A percentile compares a stretch with the other conserved stretches of the same genome.
Conservation (phyloP, 2,329 filamentous ascomycete genomes). For the Curvularia sp. region DNA sequence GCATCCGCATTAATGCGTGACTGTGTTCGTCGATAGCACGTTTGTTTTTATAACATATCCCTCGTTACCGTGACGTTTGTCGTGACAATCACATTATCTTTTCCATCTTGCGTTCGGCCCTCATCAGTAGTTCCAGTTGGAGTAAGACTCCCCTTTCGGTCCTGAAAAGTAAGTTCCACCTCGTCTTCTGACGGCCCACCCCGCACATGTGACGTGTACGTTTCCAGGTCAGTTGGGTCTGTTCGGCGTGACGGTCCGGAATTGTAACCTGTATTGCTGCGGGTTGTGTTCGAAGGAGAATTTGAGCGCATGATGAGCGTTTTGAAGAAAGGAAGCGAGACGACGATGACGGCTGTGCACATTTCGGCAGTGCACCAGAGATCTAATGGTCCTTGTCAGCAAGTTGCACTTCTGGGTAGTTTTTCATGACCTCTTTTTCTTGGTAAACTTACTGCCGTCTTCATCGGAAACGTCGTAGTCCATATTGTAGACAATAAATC, state of each 20-base stretch:
- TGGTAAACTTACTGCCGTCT: constrained; percentile 26
- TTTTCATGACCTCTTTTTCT: background rate
- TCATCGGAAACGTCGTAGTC: constrained; percentile 28
- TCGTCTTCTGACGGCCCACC: constrained; percentile 25
- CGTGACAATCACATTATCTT: constrained; percentile 26
- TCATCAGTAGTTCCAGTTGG: constrained; percentile 16
- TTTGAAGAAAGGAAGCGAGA: constrained; percentile 31
- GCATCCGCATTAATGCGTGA: background rate
- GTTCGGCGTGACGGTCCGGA: constrained; percentile 1
- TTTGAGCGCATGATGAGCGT: constrained; percentile 21
- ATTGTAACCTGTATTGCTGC: constrained; percentile 26
- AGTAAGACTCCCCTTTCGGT: constrained; percentile 19
- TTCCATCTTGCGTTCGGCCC: constrained; percentile 14
- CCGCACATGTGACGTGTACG: constrained; percentile 16
- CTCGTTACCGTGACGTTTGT: constrained; percentile 24
- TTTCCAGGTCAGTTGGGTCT: background rate
- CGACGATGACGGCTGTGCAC: constrained; percentile 31
- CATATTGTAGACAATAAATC: constrained; percentile 31
- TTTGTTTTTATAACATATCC: constrained; percentile 7
- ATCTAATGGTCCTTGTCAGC: constrained; percentile 19
- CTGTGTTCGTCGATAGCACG: background rate
- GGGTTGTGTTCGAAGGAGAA: constrained; percentile 12
- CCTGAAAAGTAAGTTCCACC: constrained; percentile 26
- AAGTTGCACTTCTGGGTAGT: background rate
- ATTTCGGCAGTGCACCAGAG: constrained; percentile 35